Evolutionary conservation across 305 asterid species (phyloP).

Genomic region (Ruellia speciosa): DNA sequence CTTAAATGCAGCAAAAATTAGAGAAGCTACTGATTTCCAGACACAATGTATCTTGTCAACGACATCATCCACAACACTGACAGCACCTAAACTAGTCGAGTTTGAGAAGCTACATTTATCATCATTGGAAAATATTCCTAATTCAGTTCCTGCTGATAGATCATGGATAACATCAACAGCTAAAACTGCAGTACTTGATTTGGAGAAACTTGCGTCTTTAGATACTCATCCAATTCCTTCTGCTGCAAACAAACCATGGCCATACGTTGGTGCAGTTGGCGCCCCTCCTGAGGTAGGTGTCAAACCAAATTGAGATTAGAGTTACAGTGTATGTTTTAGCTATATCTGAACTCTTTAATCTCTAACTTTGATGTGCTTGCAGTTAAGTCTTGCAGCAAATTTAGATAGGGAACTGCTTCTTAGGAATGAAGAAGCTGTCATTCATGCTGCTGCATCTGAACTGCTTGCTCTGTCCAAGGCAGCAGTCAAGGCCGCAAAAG

Average conservation of each 20-base stretch:
- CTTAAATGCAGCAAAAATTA: constrained; percentile 63
- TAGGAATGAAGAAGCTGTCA: constrained; percentile 67
- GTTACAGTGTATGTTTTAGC: too few relatives aligned
- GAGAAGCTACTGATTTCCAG: constrained; percentile 45
- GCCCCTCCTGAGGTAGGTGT: constrained; percentile 56
- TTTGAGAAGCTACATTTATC: constrained; percentile 57
- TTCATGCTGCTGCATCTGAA: constrained; percentile 90
- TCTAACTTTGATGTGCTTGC: constrained; percentile 24
- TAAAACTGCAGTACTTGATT: constrained; percentile 40
- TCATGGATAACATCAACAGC: constrained; percentile 47
- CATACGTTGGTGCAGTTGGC: constrained; percentile 38
- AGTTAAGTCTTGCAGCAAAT: constrained; percentile 44
- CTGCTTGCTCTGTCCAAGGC: constrained; percentile 86
- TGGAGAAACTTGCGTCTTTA: constrained; percentile 53
- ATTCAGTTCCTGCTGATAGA: constrained; percentile 43
- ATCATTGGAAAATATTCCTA: constrained; percentile 51
- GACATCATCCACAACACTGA: constrained; percentile 43
- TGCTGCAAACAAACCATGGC: constrained; percentile 45
- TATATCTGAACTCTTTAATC: not conserved
- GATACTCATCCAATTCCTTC: constrained; percentile 47
- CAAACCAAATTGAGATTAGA: not conserved
- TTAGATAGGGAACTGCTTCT: constrained; percentile 42
- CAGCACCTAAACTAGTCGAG: constrained; percentile 52
- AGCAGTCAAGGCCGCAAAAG: constrained; percentile 80
- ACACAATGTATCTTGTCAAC: constrained; percentile 63